phyloP scores from a whole-genome alignment of 2,329 filamentous ascomycete genomes.

The Mycosphaerella sp. region DNA sequence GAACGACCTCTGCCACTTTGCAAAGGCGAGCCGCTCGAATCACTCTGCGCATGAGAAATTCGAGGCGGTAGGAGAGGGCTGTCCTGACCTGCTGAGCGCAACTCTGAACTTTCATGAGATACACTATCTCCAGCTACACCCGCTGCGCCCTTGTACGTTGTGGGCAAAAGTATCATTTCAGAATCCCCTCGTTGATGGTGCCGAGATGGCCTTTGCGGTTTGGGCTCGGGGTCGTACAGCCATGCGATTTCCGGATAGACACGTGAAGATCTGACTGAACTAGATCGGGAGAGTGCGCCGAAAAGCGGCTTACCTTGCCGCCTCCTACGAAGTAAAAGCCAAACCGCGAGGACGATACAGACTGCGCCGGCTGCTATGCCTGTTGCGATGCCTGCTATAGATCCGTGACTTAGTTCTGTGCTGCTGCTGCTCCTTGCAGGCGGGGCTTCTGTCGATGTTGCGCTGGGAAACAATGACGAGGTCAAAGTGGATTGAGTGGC shows the following conservation, averaged over 20 bases:
- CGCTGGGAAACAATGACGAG: not conserved
- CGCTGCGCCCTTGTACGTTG: constrained; percentile 1
- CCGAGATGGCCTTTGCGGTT: constrained; percentile 14
- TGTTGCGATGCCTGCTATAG: constrained; percentile 21
- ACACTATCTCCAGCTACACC: not conserved
- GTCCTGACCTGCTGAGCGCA: constrained; percentile 5
- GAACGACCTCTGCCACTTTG: constrained; percentile 7
- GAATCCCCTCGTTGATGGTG: constrained; percentile 2
- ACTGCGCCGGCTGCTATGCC: constrained; percentile 21
- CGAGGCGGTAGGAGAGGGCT: constrained; percentile 16
- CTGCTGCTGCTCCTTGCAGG: not conserved
- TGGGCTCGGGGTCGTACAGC: constrained; percentile 23
- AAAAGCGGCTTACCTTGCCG: constrained; percentile 18
- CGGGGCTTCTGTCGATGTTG: constrained; percentile 9
- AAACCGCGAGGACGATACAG: constrained; percentile 15
- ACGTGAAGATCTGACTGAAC: constrained; percentile 11
- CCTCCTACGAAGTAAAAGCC: constrained; percentile 16
- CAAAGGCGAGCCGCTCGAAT: constrained; percentile 3
- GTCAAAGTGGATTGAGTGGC: constrained; percentile 6
- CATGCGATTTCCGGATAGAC: constrained; percentile 24
- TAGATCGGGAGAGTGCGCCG: constrained; percentile 1
- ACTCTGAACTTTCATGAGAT: constrained; percentile 1
- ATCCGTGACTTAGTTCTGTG: constrained; percentile 7
- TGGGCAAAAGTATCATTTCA: not conserved
- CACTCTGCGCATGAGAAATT: constrained; percentile 8